phyloP scores from a whole-genome alignment of 306 rosid genomes.

The Castanospermum australe region DNA sequence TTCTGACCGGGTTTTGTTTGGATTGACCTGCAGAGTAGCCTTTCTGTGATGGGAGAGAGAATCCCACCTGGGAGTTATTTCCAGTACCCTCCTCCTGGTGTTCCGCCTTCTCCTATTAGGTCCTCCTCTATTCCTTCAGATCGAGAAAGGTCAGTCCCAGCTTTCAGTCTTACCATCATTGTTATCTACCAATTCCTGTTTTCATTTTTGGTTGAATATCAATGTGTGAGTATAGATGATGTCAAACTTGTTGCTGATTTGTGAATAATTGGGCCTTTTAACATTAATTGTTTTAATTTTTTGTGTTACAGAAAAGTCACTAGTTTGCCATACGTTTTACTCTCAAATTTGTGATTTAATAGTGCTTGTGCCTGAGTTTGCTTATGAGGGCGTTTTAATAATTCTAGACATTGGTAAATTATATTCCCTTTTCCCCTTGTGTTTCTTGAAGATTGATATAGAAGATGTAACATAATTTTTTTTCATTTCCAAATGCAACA shows the following conservation, averaged over 20 bases:
- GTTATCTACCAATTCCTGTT: background rate
- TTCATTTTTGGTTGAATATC: background rate
- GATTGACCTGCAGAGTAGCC: constrained; percentile 6
- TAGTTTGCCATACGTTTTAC: background rate
- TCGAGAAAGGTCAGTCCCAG: constrained; percentile 66
- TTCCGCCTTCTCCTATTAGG: constrained; percentile 78
- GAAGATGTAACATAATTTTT: background rate
- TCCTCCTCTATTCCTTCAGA: constrained; percentile 60
- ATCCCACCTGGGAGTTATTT: constrained; percentile 82
- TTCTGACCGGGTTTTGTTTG: constrained; percentile 4
- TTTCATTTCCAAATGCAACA: background rate
- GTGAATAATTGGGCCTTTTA: background rate
- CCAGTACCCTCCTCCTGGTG: constrained; percentile 82
- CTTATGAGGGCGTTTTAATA: background rate
- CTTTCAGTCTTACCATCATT: background rate
- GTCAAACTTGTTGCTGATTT: background rate
- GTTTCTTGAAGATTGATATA: background rate
- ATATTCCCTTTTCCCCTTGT: background rate
- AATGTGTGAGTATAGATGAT: background rate
- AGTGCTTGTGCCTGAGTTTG: background rate
- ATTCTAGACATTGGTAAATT: background rate
- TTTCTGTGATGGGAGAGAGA: constrained; percentile 78
- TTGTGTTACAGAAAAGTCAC: background rate
- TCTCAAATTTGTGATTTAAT: background rate
- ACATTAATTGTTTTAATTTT: background rate